phyloP scores from a whole-genome alignment of 495 filamentous ascomycete genomes.

The Darksidea phi region DNA sequence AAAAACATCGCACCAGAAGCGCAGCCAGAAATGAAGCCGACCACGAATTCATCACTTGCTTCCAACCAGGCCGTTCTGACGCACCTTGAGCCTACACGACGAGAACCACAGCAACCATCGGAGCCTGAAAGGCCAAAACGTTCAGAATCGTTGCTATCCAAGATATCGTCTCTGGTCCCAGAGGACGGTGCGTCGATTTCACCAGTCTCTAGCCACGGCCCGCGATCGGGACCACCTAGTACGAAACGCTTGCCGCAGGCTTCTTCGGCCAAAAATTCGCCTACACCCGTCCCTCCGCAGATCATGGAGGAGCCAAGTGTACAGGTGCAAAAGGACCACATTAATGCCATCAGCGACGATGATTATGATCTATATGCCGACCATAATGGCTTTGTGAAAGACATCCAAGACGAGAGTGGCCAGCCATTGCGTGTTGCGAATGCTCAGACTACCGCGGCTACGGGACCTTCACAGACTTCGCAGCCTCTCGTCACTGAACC shows the following conservation, averaged over 20 bases:
- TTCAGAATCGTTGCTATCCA: conserved; percentile 29
- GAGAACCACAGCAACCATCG: background rate
- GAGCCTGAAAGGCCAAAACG: background rate
- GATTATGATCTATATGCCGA: conserved; percentile 36
- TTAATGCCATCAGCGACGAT: conserved; percentile 3
- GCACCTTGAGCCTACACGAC: background rate
- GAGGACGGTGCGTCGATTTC: conserved; percentile 18
- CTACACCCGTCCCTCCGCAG: background rate
- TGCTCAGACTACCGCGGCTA: background rate
- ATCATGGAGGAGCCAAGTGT: conserved; percentile 1
- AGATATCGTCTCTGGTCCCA: conserved; percentile 26
- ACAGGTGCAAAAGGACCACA: background rate
- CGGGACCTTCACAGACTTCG: background rate
- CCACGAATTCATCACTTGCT: background rate
- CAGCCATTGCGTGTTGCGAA: conserved; percentile 23
- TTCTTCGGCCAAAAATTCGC: conserved; percentile 6
- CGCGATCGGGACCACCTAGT: conserved; percentile 16
- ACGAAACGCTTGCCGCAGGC: conserved; percentile 5
- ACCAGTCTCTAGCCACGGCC: conserved; percentile 8
- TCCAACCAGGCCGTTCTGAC: background rate
- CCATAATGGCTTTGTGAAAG: conserved; percentile 34
- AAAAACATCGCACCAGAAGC: too few relatives aligned
- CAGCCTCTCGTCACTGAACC: background rate
- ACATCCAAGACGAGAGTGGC: conserved; percentile 25
- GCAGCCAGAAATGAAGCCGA: background rate